These are phyloP conservation scores for Kwoniella newhampshirensis DNA, from an alignment of 768 basidiomycete species.

Conservation along the genomic window DNA sequence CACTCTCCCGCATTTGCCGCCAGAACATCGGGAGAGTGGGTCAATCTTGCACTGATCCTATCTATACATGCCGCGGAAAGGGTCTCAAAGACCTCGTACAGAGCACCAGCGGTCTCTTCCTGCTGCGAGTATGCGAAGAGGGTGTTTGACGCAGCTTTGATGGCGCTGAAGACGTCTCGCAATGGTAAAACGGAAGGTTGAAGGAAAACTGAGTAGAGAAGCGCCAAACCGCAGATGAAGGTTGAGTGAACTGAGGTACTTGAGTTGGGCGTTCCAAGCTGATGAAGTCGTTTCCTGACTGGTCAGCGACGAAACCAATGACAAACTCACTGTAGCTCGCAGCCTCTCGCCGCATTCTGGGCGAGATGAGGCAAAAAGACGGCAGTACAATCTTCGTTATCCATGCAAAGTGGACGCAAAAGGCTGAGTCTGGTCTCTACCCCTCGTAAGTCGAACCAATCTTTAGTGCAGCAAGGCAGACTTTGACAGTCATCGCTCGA, in stretches of 20 bases:
- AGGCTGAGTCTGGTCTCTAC: conserved; percentile 25
- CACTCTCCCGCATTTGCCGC: conserved; percentile 3
- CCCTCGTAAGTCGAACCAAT: conserved; percentile 22
- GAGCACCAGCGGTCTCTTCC: conserved; percentile 7
- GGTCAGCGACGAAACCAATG: no score
- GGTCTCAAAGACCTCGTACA: conserved; percentile 30
- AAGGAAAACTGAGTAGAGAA: conserved; percentile 29
- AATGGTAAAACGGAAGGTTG: conserved; percentile 17
- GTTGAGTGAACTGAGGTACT: conserved; percentile 23
- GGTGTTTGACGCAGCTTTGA: conserved; percentile 28
- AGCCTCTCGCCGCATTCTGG: conserved; percentile 18
- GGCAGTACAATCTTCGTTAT: not conserved
- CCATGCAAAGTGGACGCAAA: conserved; percentile 20
- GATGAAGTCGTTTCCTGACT: conserved; percentile 23
- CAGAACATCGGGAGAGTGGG: not conserved
- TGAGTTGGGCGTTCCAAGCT: conserved; percentile 18
- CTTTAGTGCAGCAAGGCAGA: conserved; percentile 13
- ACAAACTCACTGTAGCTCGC: conserved; percentile 25
- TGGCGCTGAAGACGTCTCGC: conserved; percentile 18
- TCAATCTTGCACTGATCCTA: conserved; percentile 2
- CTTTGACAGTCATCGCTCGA: conserved; percentile 1
- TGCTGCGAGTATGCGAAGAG: conserved; percentile 27
- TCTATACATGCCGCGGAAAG: conserved; percentile 27
- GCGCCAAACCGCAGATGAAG: conserved; percentile 25
- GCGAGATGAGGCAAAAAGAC: conserved; percentile 18